Evolutionary conservation across 176 grass and related monocot species (phyloP), one percentile per base, ranked within the genome.

Genomic region (Luzula sylvatica): DNA sequence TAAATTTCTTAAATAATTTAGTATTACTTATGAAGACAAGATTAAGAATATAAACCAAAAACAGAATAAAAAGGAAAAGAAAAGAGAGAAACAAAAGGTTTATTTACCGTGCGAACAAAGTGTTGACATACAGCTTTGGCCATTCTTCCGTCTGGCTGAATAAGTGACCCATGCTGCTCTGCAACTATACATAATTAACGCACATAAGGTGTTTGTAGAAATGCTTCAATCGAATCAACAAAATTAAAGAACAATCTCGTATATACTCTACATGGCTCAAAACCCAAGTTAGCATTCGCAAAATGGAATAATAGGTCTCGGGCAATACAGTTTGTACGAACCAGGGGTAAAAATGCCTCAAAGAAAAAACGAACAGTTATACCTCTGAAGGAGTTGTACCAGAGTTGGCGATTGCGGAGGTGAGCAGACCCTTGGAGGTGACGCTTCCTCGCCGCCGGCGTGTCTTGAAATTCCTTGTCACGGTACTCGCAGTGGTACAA

Each of bases 401-500:
- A 96, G 53, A 86, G 74, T 26, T 75, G 72, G 41, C 85, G 81
- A 17, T 72, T 82, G 41, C 85, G 85, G 15, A 71, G 81, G 58
- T 86, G 85, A 22, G 68, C 64, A 71, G 62, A 1, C 51, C 85
- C 68, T 51, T 86, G 84, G 23, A 96, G 64, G 58, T 89, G 90
- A 58, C 90, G 90, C 77, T 58, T 76, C 42, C 90, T 73, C 50
- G 90, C 84, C 23, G 61, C 72, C 42, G 80, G 46, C 25, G 84
- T 96, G 64, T 89, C 90, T 65, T 79, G 81, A 57, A 96, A 96
- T 67, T 96, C 73, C 71, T 96, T 96, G n/a, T 96, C 84, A 74
- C 90, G 88, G 64, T 88, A 95, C 6, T 95, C 84, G 84, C 80
- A 96, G 67, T 82, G 66, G 65, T 96, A 96, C 49, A 88, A 88